phyloP scores from a whole-genome alignment of 441 rosid genomes.

The Gossypium davidsonii region DNA sequence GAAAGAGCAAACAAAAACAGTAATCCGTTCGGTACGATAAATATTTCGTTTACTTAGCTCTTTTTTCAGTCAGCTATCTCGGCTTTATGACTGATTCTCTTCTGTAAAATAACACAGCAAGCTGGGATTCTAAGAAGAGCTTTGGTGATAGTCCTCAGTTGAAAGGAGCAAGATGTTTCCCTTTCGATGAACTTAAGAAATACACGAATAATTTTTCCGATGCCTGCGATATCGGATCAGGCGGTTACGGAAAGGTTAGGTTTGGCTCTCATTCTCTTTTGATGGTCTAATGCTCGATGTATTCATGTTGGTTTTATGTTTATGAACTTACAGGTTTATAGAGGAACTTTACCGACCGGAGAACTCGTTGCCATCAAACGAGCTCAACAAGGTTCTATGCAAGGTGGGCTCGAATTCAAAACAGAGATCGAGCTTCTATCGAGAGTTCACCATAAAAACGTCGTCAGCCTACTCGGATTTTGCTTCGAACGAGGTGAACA shows the following conservation, averaged over 20 bases:
- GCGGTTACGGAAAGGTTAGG: slow-evolving; percentile 80
- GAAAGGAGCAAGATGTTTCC: slow-evolving; percentile 65
- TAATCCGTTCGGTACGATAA: slow-evolving; percentile 59
- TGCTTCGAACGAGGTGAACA: slow-evolving; percentile 71
- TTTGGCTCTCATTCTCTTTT: neutral
- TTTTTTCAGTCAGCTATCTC: neutral
- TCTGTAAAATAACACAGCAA: slow-evolving; percentile 3
- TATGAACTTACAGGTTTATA: slow-evolving; percentile 47
- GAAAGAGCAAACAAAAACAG: slow-evolving; percentile 41
- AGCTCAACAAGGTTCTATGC: slow-evolving; percentile 75
- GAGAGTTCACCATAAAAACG: slow-evolving; percentile 82
- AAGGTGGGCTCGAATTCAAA: slow-evolving; percentile 79
- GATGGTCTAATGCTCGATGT: neutral
- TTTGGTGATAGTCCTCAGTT: slow-evolving; percentile 52
- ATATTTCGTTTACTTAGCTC: neutral
- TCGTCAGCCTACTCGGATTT: slow-evolving; percentile 77
- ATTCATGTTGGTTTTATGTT: neutral
- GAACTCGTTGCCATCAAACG: slow-evolving; percentile 61
- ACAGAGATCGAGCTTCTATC: slow-evolving; percentile 87
- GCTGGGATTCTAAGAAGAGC: slow-evolving; percentile 47
- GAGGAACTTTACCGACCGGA: slow-evolving; percentile 56
- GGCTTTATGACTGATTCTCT: neutral
- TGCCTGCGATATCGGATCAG: slow-evolving; percentile 35
- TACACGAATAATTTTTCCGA: slow-evolving; percentile 52
- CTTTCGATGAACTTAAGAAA: slow-evolving; percentile 65